A percentile compares a stretch with the other conserved stretches of the same genome.
Evolutionary conservation across 2,329 filamentous ascomycete genomes (phyloP).

Genomic region (Periconia macrospinosa): DNA sequence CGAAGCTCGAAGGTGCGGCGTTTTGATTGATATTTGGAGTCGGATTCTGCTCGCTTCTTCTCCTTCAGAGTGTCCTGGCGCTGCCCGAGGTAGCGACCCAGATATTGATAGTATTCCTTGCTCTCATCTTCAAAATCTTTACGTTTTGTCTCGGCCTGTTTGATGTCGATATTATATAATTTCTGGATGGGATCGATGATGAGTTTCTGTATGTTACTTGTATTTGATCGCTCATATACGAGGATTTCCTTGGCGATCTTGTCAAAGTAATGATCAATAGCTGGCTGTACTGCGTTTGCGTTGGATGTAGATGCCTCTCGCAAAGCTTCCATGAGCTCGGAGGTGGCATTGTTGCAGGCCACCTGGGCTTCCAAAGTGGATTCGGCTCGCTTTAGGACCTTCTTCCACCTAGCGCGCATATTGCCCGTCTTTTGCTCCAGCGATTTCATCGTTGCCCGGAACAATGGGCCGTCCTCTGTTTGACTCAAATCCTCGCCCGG

Average conservation of each 20-base stretch:
- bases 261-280: slow-evolving; percentile 96
- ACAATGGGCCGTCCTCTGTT: slow-evolving; percentile 90
- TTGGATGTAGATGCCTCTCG: slow-evolving; percentile 88
- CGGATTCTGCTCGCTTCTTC: slow-evolving; percentile 93
- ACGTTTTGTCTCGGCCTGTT: slow-evolving; percentile 94
- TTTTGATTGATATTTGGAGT: slow-evolving; percentile 94
- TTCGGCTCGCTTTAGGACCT: slow-evolving; percentile 92
- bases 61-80: slow-evolving; percentile 94
- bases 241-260: slow-evolving; percentile 93
- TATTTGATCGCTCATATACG: slow-evolving; percentile 82
- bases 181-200: slow-evolving; percentile 93
- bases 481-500: slow-evolving; percentile 79
- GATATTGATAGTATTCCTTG: slow-evolving; percentile 96
- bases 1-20: slow-evolving; percentile 94
- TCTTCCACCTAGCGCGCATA: slow-evolving; percentile 94
- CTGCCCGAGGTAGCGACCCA: slow-evolving; percentile 93
- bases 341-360: slow-evolving; percentile 82
- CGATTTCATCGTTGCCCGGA: slow-evolving; percentile 94
- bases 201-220: slow-evolving; percentile 80
- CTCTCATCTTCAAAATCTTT: slow-evolving; percentile 98
- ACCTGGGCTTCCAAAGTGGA: slow-evolving; percentile 78
- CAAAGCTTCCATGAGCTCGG: slow-evolving; percentile 80
- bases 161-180: slow-evolving; percentile 94
- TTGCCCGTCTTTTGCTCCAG: slow-evolving; percentile 95
- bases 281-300: slow-evolving; percentile 93